Evolutionary conservation across 164 flowering plant species (phyloP), one percentile per base, ranked within the genome.

Genomic region (Macadamia tetraphylla): DNA sequence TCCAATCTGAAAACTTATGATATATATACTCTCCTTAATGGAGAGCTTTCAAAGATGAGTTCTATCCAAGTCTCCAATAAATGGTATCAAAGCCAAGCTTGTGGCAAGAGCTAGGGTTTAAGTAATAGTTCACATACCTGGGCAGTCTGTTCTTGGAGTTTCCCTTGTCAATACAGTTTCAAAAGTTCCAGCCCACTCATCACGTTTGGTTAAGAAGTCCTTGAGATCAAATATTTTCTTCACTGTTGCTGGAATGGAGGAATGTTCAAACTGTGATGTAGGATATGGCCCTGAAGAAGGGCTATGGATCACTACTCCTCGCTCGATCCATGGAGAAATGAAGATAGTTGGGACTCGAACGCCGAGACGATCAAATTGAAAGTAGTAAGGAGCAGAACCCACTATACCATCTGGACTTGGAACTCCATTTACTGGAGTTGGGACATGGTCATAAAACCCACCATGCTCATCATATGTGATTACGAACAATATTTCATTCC

Each of bases 101-200:
- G 23, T 23, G 23, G 23, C 23, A 23, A 23, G 23, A 23, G 23
- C 40, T 35, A 35, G 3, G 40, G 40, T 35, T 2, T 2, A 35
- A 35, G 5, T 35, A 35, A 35, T 35, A 35, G 40, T 35, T 35
- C 40, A 35, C 23, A 23, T 23, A 92, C 98, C 90, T 75, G 98
- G 98, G 72, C 98, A 92, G 58, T 90, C 92, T 3, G 81, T 77
- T 82, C 98, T 84, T 30, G 98, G 94, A 56, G 66, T 83, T 3
- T 40, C 73, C 51, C 90, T 73, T n/a, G 70, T 88, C 9, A 88
- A 17, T 13, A 87, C 78, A 13, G 61, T 57, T 3, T 90, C 98
- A 59, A 90, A 87, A 0, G 98, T 88, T 29, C 94, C 96, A 0
- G 98, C 96, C 96, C 98, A 92, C 3, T 78, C 96, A 58, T 92